These are phyloP conservation scores for Turnera subulata DNA, from an alignment of 345 rosid species.

Conservation along the genomic window DNA sequence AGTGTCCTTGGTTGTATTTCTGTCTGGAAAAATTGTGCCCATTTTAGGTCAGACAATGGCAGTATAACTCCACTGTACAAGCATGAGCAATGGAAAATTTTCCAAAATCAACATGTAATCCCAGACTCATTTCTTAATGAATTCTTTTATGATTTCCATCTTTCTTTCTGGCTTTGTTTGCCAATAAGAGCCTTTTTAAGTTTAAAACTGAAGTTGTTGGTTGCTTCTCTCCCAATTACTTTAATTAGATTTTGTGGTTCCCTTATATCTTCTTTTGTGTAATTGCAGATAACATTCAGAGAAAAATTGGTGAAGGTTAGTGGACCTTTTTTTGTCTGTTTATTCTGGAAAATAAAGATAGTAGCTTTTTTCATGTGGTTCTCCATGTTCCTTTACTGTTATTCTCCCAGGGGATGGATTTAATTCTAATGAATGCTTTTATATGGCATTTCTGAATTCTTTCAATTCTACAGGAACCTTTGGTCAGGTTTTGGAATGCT, in stretches of 20 bases:
- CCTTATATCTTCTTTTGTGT: conserved; percentile 6
- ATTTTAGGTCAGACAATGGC: no score
- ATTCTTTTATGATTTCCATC: background rate
- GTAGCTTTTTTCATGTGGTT: background rate
- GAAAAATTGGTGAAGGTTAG: conserved; percentile 73
- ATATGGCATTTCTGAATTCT: background rate
- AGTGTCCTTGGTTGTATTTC: no score
- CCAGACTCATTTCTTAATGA: background rate
- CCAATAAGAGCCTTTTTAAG: background rate
- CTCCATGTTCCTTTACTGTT: no score
- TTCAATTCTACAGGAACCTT: conserved; percentile 51
- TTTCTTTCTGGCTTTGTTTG: background rate
- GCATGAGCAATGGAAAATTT: no score
- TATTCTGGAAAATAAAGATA: background rate
- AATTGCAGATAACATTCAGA: conserved; percentile 57
- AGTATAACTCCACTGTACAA: no score
- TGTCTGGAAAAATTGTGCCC: no score
- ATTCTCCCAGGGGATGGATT: no score
- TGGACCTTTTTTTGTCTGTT: background rate
- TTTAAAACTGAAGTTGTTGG: background rate
- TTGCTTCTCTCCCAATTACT: conserved; percentile 1
- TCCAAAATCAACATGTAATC: background rate
- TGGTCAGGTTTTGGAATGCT: conserved; percentile 76
- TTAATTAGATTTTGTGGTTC: background rate
- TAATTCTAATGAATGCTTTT: background rate